Base-by-base conservation (phyloP, 306 rosid species). In the Vigna trinervia region DNA sequence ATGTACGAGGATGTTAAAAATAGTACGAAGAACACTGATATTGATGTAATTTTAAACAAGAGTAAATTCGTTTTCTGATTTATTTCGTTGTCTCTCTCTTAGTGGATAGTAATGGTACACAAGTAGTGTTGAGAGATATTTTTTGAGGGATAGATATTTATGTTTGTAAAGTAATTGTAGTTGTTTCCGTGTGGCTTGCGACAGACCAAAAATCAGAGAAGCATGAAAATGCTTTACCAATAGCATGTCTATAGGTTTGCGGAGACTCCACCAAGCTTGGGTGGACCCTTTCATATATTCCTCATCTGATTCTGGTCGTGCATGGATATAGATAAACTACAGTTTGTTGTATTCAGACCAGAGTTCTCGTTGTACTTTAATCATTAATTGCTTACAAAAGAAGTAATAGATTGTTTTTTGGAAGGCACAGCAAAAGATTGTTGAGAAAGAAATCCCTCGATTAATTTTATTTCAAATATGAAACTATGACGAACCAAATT, bases 231-330 rank as follows among this genome's bases (percentile, higher is more conserved):
- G 54, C 67, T 73, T 73, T 57, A 6, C n/a, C 67, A 72, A 72
- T 54, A 22, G 26, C 17, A 57, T 39, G 12, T 54, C n/a, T 68
- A 45, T 41, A 45, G 17, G 46, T 19, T 58, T 73, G 69, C 30
- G 69, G 58, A 43, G 58, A 73, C 62, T 73, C 45, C 58, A 58
- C 69, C 57, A 58, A 17, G 69, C 61, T 51, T 50, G 15, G 17
- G 64, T 76, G 71, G 79, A 63, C 51, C 62, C 71, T 19, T 34
- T 53, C 23, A 5, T 30, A 14, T 32, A 60, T 58, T 32, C 62
- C 62, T 57, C 12, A 23, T 4, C 1, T 23, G 10, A 59, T 46
- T 20, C 4, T 23, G 68, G 28, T 47, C 53, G 28, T 43, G 45
- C 14, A 41, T 41, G 46, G n/a, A 5, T 28, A 73, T 45, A n/a